Evolutionary conservation across 2,329 filamentous ascomycete species (phyloP).

Genomic region (Cladophialophora chaetospira): DNA sequence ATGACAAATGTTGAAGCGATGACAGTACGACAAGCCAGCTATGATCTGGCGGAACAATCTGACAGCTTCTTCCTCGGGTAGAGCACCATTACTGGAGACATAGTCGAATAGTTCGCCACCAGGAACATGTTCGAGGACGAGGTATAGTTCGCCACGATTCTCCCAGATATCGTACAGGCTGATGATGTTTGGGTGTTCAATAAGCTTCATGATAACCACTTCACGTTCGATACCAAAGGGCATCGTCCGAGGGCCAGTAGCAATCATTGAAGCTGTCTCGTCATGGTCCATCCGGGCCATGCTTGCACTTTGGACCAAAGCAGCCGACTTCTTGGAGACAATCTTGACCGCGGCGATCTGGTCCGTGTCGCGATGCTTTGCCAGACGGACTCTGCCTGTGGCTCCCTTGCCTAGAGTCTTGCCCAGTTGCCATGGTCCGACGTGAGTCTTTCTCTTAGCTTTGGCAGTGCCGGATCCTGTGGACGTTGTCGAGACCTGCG

Average conservation of each 20-base stretch:
- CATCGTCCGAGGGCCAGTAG: conserved; percentile 68
- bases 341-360: conserved; percentile 94
- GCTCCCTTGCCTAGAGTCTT: conserved; percentile 87
- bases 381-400: conserved; percentile 82
- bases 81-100: conserved; percentile 71
- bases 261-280: conserved; percentile 57
- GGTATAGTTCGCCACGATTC: conserved; percentile 92
- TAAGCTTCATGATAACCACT: conserved; percentile 94
- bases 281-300: conserved; percentile 78
- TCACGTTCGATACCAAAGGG: conserved; percentile 91
- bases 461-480: conserved; percentile 45
- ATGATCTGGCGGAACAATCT: conserved; percentile 92
- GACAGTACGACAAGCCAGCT: conserved; percentile 87
- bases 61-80: conserved; percentile 78
- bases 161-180: conserved; percentile 97
- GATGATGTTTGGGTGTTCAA: conserved; percentile 93
- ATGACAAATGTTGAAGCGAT: conserved; percentile 92
- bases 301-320: conserved; percentile 81
- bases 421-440: conserved; percentile 92
- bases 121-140: conserved; percentile 91
- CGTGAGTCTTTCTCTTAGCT: conserved; percentile 66
- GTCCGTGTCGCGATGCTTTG: conserved; percentile 75
- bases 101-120: conserved; percentile 84
- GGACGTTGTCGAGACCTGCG: conserved; percentile 24
- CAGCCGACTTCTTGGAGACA: conserved; percentile 78